Evolutionary conservation across 179 eudicot species (phyloP).

Genomic region (Spinacia oleracea): DNA sequence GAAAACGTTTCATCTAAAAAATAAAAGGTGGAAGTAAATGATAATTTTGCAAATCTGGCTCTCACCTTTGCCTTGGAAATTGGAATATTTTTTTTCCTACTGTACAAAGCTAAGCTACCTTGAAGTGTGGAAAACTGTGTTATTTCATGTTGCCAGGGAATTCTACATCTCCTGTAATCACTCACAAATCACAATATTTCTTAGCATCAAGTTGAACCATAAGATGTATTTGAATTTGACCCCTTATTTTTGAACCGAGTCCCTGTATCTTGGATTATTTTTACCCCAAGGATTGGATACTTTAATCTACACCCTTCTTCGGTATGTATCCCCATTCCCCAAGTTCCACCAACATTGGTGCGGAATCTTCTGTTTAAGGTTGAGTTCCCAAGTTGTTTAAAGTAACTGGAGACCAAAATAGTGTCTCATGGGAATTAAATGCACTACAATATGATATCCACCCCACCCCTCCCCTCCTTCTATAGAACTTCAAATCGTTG

Average conservation of each 20-base stretch:
- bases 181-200: neutral
- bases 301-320: neutral
- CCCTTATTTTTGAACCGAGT: neutral
- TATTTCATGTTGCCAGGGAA: neutral
- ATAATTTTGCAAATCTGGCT: neutral
- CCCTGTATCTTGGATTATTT: neutral
- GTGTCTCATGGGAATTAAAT: too few relatives aligned
- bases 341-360: neutral
- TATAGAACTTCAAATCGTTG: neutral
- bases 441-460: too few relatives aligned
- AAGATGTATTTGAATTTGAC: neutral
- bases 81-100: neutral
- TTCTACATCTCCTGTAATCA: neutral
- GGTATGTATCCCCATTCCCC: neutral
- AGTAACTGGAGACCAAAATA: neutral
- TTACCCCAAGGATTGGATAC: neutral
- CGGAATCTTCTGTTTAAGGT: neutral
- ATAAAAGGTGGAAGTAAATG: too few relatives aligned
- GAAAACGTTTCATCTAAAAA: too few relatives aligned
- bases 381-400: neutral
- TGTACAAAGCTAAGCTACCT: neutral
- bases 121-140: neutral
- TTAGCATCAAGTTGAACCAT: neutral
- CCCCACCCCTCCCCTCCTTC: too few relatives aligned
- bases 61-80: neutral